Evolutionary conservation across 2,329 filamentous ascomycete genomes (phyloP).

Genomic region (Cercospora sp.): DNA sequence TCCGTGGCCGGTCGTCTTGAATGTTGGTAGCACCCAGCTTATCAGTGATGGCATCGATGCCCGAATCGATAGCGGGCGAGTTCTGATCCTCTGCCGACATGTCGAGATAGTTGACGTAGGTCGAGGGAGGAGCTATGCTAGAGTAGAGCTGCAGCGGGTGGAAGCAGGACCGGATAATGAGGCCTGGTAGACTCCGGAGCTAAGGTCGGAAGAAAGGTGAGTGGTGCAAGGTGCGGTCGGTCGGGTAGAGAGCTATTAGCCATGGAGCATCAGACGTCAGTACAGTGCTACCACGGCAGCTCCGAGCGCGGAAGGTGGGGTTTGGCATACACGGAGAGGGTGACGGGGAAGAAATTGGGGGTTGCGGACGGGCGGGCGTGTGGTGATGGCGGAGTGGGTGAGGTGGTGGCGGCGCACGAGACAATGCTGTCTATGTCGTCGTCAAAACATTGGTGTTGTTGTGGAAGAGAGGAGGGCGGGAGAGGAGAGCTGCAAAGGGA

Average conservation of each 20-base stretch:
- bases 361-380: constrained; percentile 12
- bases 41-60: constrained; percentile 42
- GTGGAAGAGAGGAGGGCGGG: neutral
- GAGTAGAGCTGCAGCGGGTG: constrained; percentile 8
- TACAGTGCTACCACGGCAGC: constrained; percentile 10
- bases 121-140: neutral
- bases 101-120: neutral
- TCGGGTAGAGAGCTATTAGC: constrained; percentile 10
- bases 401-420: constrained; percentile 9
- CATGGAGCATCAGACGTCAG: constrained; percentile 8
- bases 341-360: constrained; percentile 6
- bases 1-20: constrained; percentile 73
- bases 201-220: constrained; percentile 10
- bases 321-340: constrained; percentile 14
- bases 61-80: constrained; percentile 33
- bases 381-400: neutral
- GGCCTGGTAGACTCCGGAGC: constrained; percentile 14
- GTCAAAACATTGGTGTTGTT: constrained; percentile 17
- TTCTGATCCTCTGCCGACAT: constrained; percentile 37
- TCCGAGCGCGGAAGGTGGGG: constrained; percentile 15
- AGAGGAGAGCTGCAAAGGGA: neutral
- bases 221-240: constrained; percentile 11
- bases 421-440: constrained; percentile 21
- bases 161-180: constrained; percentile 9
- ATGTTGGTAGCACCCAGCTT: constrained; percentile 45